Evolutionary conservation across 176 grass and related monocot genomes (phyloP).

Genomic region (Poa pratensis): DNA sequence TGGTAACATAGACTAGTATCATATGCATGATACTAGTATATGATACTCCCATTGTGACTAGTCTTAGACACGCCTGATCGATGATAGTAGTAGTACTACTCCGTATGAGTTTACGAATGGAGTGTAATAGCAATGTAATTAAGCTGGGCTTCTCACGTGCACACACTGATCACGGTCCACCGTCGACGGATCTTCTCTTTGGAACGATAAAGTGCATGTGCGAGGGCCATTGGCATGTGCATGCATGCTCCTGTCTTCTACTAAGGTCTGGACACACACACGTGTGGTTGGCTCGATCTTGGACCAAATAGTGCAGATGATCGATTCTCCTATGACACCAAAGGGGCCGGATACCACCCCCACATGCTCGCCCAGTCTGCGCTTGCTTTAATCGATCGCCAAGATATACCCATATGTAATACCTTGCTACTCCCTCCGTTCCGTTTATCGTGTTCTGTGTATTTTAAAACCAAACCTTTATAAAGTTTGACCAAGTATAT

Average conservation of each 20-base stretch:
- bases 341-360: neutral
- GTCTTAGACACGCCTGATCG: too few species aligned
- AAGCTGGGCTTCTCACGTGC: constrained; percentile 44
- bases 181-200: constrained; percentile 51
- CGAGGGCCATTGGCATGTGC: constrained; percentile 50
- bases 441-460: too few species aligned
- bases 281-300: constrained; percentile 44
- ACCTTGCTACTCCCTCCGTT: too few species aligned
- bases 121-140: neutral
- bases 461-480: too few species aligned
- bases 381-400: too few species aligned
- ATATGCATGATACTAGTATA: too few species aligned
- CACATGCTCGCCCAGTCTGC: too few species aligned
- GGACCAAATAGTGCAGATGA: neutral
- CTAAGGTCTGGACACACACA: constrained; percentile 48
- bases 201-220: constrained; percentile 59
- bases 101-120: neutral
- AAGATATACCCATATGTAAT: too few species aligned
- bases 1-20: too few species aligned
- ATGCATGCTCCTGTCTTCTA: constrained; percentile 55
- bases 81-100: too few species aligned
- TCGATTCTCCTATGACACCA: neutral
- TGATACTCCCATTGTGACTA: too few species aligned
- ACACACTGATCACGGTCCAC: constrained; percentile 41
- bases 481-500: too few species aligned